These are phyloP conservation scores for Podospora appendiculata DNA, from an alignment of 495 filamentous ascomycete species.

Conservation along the genomic window DNA sequence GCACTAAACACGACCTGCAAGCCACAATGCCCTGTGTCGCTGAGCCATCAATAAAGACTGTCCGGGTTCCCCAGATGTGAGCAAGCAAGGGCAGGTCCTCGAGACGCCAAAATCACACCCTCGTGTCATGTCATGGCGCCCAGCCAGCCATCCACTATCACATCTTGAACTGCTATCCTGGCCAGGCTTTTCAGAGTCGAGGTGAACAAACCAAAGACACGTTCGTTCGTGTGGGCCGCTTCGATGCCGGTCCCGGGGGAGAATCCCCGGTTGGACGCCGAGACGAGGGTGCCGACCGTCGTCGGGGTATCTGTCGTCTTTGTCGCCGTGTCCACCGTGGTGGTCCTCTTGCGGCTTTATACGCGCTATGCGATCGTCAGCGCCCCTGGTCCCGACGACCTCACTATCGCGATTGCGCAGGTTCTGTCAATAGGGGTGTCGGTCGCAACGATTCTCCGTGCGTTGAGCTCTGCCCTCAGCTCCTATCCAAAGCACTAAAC, in stretches of 20 bases:
- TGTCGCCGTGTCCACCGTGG: slow-evolving; percentile 2
- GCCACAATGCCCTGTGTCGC: too few relatives aligned
- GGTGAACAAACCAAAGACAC: too few relatives aligned
- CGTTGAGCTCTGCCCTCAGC: not conserved
- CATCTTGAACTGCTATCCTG: too few relatives aligned
- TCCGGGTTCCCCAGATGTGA: too few relatives aligned
- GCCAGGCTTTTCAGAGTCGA: too few relatives aligned
- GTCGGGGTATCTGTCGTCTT: slow-evolving; percentile 13
- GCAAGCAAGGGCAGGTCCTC: too few relatives aligned
- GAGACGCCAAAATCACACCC: too few relatives aligned
- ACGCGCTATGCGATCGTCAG: slow-evolving; percentile 11
- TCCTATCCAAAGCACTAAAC: not conserved
- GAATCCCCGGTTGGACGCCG: slow-evolving; percentile 2
- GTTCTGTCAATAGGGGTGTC: slow-evolving; percentile 12
- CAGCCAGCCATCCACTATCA: too few relatives aligned
- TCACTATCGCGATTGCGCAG: slow-evolving; percentile 13
- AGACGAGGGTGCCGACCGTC: slow-evolving; percentile 10
- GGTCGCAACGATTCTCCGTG: slow-evolving; percentile 11
- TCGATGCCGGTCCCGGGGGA: not conserved
- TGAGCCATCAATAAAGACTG: too few relatives aligned
- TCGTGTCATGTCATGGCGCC: too few relatives aligned
- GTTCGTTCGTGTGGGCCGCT: too few relatives aligned
- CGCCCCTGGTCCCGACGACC: slow-evolving; percentile 12
- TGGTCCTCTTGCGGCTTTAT: slow-evolving; percentile 12
- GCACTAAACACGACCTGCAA: too few relatives aligned